Evolutionary conservation across 2,329 filamentous ascomycete species (phyloP), one percentile per base, ranked within the genome.

Genomic region (Aspergillus sp.): DNA sequence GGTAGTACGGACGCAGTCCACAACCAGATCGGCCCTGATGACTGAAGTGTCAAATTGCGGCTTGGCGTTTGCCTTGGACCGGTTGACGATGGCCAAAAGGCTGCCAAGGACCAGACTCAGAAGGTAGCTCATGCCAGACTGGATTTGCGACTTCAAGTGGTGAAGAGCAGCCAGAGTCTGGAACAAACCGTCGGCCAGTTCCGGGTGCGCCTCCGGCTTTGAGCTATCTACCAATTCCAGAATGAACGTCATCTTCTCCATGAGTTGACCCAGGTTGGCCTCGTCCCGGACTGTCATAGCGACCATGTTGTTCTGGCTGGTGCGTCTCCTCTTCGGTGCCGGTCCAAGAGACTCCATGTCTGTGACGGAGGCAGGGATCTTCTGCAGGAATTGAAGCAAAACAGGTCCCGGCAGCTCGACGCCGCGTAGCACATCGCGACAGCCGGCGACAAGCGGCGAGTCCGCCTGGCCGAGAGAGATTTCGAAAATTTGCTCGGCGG

Each of bases 1-100:
- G 0, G 93, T 96, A 62, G 91, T 93, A 70, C 96, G 90, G 49
- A 99, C 90, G 78, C 93, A 97, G 71, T 96, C 93, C 52, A 98
- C 92, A 56, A 99, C 87, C 50, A 98, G 78, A 73, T 99, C 95
- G 3, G 92, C 91, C 58, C 96, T 88, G 45, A 96, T 90, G 42
- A 87, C 88, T 2, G 90, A 89, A 50, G 87, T 86, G 73, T 96
- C 91, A 58, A 96, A 88, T 59, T 85, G 84, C 46, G 73, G 71
- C 52, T 72, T 76, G 3, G 68, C 51, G 18, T 63, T 69, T 55
- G 54, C 62, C 58, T 90, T 90, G 69, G 90, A 88, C 0, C 87
- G 86, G 59, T 92, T 89, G 66, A 98, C 87, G 77, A 98, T 96
- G 47, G 89, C 87, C 54, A 94, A 81, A 36, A 99, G 82, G 67